Evolutionary conservation across 441 rosid species (phyloP).

Genomic region (Theobroma grandiflorum): DNA sequence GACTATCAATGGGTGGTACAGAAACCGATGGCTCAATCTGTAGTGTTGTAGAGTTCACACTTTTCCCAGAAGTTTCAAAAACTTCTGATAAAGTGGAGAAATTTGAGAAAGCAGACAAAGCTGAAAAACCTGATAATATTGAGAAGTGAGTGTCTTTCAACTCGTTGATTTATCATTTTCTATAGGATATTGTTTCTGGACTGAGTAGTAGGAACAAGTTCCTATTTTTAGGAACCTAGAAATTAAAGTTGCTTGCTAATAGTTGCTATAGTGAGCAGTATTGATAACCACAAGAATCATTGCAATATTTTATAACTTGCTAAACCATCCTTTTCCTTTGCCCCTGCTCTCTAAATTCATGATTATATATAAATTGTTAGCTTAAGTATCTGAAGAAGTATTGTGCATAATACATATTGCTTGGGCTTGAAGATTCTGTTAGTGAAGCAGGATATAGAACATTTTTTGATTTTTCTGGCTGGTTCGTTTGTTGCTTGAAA

Average conservation of each 20-base stretch:
- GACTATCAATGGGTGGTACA: constrained; percentile 93
- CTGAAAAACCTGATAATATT: constrained; percentile 44
- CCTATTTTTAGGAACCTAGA: neutral
- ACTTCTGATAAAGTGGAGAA: constrained; percentile 38
- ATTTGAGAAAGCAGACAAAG: constrained; percentile 36
- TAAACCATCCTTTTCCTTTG: neutral
- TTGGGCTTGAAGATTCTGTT: neutral
- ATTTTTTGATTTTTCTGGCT: neutral
- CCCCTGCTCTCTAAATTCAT: neutral
- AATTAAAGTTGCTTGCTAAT: neutral
- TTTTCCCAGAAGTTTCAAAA: constrained; percentile 72
- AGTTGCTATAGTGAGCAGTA: neutral
- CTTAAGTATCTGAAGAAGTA: neutral
- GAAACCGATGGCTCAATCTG: constrained; percentile 84
- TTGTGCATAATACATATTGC: neutral
- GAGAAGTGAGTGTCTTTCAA: constrained; percentile 55
- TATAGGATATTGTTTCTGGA: neutral
- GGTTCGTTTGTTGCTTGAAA: constrained; percentile 23
- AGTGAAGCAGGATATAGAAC: neutral
- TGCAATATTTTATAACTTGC: neutral
- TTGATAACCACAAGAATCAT: neutral
- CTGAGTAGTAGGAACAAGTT: neutral
- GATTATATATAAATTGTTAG: neutral
- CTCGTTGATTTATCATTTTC: neutral
- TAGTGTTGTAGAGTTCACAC: constrained; percentile 77